Percentiles rank a stretch among this genome's conserved stretches.
These are phyloP conservation scores for Fraxinus anomala DNA, from an alignment of 257 asterid species.

Conservation along the genomic window DNA sequence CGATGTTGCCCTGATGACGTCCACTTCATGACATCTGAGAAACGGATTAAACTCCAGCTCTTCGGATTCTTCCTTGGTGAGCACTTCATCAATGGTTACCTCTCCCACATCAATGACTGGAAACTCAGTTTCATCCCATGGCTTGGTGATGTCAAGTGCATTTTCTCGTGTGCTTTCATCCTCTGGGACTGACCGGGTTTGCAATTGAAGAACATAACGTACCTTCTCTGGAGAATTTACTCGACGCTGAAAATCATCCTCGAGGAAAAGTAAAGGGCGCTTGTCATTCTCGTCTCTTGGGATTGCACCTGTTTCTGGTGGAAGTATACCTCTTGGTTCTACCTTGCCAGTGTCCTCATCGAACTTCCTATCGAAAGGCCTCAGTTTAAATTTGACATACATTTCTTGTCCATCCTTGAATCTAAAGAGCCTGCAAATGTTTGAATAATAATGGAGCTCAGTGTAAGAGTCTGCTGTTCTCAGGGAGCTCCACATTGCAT, in stretches of 20 bases:
- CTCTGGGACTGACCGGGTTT: conserved; percentile 46
- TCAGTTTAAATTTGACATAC: conserved; percentile 62
- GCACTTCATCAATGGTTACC: conserved; percentile 42
- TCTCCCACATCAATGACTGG: conserved; percentile 56
- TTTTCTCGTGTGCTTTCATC: conserved; percentile 48
- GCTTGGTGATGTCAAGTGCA: conserved; percentile 57
- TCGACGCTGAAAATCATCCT: conserved; percentile 53
- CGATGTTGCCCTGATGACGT: conserved; percentile 59
- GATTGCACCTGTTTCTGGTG: conserved; percentile 73
- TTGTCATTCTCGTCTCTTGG: conserved; percentile 60
- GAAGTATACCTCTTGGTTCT: conserved; percentile 57
- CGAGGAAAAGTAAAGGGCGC: conserved; percentile 58
- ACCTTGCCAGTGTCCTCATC: conserved; percentile 59
- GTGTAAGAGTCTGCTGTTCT: conserved; percentile 54
- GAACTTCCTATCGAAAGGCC: conserved; percentile 49
- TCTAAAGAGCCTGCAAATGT: conserved; percentile 55
- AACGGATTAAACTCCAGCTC: conserved; percentile 61
- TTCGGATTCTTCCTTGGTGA: conserved; percentile 49
- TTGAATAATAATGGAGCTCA: conserved; percentile 68
- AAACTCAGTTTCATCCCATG: conserved; percentile 58
- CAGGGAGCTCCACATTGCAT: conserved; percentile 68
- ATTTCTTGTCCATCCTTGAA: conserved; percentile 52
- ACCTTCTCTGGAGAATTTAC: conserved; percentile 42
- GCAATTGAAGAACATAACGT: conserved; percentile 54
- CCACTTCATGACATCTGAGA: conserved; percentile 49